Conservation (phyloP, 352 stramenopile genomes). For the Globisporangium nunn region DNA sequence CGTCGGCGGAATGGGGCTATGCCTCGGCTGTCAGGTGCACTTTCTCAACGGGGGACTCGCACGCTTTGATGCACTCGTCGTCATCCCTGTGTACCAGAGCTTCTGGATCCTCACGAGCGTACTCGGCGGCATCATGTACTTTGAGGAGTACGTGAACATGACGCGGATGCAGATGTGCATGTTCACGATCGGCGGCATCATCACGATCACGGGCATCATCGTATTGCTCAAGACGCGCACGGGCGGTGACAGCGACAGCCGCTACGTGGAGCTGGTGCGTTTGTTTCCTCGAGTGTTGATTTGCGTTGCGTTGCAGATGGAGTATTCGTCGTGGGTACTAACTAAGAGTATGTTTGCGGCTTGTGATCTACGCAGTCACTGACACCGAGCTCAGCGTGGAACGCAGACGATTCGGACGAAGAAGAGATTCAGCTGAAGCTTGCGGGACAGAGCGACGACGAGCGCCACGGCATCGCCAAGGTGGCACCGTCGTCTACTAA, state of each 20-base stretch:
- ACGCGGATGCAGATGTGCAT: slow-evolving; percentile 66
- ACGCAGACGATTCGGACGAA: slow-evolving; percentile 76
- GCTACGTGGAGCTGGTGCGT: slow-evolving; percentile 69
- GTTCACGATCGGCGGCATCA: slow-evolving; percentile 64
- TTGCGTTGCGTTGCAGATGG: not conserved
- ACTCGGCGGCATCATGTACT: slow-evolving; percentile 90
- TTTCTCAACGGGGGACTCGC: slow-evolving; percentile 87
- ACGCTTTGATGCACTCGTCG: slow-evolving; percentile 84
- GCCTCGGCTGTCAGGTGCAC: slow-evolving; percentile 75
- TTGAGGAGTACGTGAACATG: slow-evolving; percentile 88
- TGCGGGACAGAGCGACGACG: slow-evolving; percentile 19
- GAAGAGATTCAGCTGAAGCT: slow-evolving; percentile 68
- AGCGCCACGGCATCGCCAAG: slow-evolving; percentile 12
- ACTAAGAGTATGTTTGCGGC: not conserved
- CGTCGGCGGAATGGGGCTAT: slow-evolving; percentile 51
- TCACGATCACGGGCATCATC: slow-evolving; percentile 78
- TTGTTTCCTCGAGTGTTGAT: too few relatives aligned
- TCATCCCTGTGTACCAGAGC: slow-evolving; percentile 89
- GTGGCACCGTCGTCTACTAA: slow-evolving; percentile 20
- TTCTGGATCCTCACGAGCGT: slow-evolving; percentile 90
- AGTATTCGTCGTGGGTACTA: not conserved
- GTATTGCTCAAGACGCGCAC: slow-evolving; percentile 62
- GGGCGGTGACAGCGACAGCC: slow-evolving; percentile 11
- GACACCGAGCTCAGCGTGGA: slow-evolving; percentile 75
- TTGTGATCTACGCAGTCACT: slow-evolving; percentile 31